These are phyloP conservation scores for Rehmannia glutinosa DNA, from an alignment of 257 asterid genomes.

Conservation along the genomic window DNA sequence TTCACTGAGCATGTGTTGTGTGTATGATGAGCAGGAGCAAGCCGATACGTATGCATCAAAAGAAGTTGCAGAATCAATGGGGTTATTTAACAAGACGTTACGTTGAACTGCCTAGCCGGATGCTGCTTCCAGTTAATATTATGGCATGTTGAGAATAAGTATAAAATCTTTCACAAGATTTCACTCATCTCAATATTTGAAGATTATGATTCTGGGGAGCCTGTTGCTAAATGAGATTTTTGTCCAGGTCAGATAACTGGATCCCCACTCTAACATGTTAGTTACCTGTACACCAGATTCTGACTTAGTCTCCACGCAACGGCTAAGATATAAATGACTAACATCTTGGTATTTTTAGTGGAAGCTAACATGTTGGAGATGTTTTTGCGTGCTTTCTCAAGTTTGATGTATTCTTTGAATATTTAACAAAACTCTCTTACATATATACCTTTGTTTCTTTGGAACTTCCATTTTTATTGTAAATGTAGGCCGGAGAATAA, in stretches of 20 bases:
- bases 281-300: conserved; percentile 11
- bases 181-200: not conserved
- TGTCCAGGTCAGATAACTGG: not conserved
- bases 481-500: not conserved
- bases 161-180: not conserved
- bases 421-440: conserved; percentile 1
- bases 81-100: conserved; percentile 63
- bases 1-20: conserved; percentile 8
- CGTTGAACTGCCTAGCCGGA: conserved; percentile 42
- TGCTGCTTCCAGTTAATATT: conserved; percentile 18
- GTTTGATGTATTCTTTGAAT: conserved; percentile 17
- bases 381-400: conserved; percentile 20
- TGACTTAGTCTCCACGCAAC: not conserved
- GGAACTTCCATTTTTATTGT: not conserved
- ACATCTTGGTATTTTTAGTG: conserved; percentile 4
- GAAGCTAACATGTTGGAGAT: conserved; percentile 25
- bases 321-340: not conserved
- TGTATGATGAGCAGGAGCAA: conserved; percentile 69
- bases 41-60: conserved; percentile 74
- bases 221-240: not conserved
- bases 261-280: conserved; percentile 2
- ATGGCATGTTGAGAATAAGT: not conserved
- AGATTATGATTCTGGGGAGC: not conserved
- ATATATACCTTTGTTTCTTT: too few species aligned
- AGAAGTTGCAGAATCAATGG: conserved; percentile 89